These are phyloP conservation scores for Fusarium abutilonis DNA, from an alignment of 2,329 filamentous ascomycete species.

Conservation along the genomic window DNA sequence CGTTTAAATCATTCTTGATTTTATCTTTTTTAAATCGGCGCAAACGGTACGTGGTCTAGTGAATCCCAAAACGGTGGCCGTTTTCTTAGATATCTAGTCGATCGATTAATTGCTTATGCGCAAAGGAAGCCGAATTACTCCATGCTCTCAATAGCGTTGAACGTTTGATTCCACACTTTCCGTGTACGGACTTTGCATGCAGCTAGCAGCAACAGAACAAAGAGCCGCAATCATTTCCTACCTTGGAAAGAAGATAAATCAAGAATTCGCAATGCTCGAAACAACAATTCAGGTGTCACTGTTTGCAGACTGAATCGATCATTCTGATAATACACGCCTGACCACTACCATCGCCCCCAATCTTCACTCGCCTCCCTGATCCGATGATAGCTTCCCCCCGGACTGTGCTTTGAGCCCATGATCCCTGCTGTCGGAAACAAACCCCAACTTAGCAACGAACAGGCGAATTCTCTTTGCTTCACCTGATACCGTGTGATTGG, in stretches of 20 bases:
- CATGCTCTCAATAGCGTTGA: not conserved
- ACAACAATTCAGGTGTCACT: conserved; percentile 7
- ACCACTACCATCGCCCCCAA: conserved; percentile 9
- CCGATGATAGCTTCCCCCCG: conserved; percentile 29
- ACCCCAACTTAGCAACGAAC: conserved; percentile 34
- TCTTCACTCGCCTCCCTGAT: conserved; percentile 25
- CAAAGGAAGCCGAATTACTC: not conserved
- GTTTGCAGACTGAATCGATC: conserved; percentile 22
- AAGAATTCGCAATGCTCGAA: conserved; percentile 3
- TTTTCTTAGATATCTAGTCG: conserved; percentile 4
- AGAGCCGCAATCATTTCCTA: conserved; percentile 7
- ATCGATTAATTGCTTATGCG: not conserved
- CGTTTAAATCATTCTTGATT: conserved; percentile 25
- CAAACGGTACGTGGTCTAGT: conserved; percentile 31
- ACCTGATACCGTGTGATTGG: conserved; percentile 34
- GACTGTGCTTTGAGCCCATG: conserved; percentile 24
- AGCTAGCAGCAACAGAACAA: not conserved
- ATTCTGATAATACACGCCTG: conserved; percentile 4
- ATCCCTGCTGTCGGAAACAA: conserved; percentile 29
- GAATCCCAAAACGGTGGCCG: conserved; percentile 35
- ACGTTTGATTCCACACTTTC: not conserved
- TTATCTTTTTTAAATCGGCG: conserved; percentile 27
- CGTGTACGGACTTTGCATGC: not conserved
- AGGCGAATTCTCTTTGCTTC: conserved; percentile 27
- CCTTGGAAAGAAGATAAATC: conserved; percentile 1